Base-by-base conservation (phyloP, 768 basidiomycete species). In the Lentinus brumalis region DNA sequence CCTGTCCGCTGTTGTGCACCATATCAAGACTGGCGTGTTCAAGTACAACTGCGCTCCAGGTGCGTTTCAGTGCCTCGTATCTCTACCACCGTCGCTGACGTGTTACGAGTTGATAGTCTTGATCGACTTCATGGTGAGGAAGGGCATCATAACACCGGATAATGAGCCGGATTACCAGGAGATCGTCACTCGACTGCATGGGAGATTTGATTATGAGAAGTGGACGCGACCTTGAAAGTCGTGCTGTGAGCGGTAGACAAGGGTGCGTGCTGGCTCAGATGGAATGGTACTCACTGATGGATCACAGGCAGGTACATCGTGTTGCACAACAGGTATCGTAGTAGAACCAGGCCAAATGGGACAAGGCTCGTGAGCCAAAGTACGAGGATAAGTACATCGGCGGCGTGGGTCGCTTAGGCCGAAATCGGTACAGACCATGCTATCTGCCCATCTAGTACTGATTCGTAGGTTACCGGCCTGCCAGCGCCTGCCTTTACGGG, bases 1-100 rank as follows among this genome's bases (percentile, higher is more conserved):
- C 2, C 75, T 94, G 44, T 78, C 81, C 0, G 80, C 84, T 32
- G 82, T 96, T 16, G 76, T 90, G 6, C 60, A 76, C 41, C 85
- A 81, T 53, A 85, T 98, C 76, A 83, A 82, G 32, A 73, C 76
- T 8, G 87, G 88, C 0, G 73, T 87, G 29, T 98, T 99, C 82
- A 99, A 99, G 74, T 83, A 93, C 1, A 98, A 99, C 69, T 97
- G 94, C 66, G 94, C 89, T 4, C 67, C 92, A 4, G 91, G 92
- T 92, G 40, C 54, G 85, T 76, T 14, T 51, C 16, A 18, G 9
- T 14, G 39, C 29, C 40, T 12, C 12, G 3, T 30, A 5, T 11
- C 21, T 35, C 30, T 14, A 32, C 21, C 2, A 26, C 52, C 46
- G 30, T 30, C 32, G 54, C 3, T 21, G 26, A 16, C 49, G 35